Conservation (phyloP, 2,329 filamentous ascomycete genomes). For the Neurospora sp. region DNA sequence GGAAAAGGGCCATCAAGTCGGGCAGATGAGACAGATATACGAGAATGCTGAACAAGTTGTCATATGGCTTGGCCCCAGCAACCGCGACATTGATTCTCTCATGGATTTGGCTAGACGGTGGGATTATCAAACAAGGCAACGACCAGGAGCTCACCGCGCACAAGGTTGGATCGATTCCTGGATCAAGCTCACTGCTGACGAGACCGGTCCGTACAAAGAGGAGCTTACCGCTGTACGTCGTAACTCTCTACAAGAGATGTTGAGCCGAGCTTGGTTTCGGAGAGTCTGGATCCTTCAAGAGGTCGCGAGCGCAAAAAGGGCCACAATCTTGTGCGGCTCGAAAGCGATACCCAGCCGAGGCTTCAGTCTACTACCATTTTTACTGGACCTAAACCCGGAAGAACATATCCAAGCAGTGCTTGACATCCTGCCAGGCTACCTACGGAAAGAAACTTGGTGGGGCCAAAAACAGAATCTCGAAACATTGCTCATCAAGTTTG, state of each 20-base stretch:
- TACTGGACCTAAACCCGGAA: no score
- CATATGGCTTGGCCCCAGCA: constrained; percentile 7
- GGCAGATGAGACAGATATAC: no score
- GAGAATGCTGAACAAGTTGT: constrained; percentile 7
- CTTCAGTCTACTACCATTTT: constrained; percentile 2
- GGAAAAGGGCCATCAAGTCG: no score
- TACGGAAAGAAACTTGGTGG: no score
- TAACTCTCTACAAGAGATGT: not conserved
- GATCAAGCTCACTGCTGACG: not conserved
- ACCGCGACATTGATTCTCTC: not conserved
- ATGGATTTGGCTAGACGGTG: not conserved
- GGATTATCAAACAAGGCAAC: not conserved
- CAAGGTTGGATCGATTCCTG: not conserved
- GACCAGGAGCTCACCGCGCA: fast-evolving
- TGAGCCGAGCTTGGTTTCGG: constrained; percentile 3
- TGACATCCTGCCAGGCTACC: no score
- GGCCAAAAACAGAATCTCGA: no score
- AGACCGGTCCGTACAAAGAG: not conserved
- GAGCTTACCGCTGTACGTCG: not conserved
- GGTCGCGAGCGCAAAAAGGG: constrained; percentile 1
- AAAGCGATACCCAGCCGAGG: not conserved
- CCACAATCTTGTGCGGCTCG: not conserved
- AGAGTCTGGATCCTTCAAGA: constrained; percentile 8
- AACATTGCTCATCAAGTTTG: no score
- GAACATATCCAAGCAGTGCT: no score